Conservation (phyloP, 2,329 filamentous ascomycete genomes). For the Coniella vitis region DNA sequence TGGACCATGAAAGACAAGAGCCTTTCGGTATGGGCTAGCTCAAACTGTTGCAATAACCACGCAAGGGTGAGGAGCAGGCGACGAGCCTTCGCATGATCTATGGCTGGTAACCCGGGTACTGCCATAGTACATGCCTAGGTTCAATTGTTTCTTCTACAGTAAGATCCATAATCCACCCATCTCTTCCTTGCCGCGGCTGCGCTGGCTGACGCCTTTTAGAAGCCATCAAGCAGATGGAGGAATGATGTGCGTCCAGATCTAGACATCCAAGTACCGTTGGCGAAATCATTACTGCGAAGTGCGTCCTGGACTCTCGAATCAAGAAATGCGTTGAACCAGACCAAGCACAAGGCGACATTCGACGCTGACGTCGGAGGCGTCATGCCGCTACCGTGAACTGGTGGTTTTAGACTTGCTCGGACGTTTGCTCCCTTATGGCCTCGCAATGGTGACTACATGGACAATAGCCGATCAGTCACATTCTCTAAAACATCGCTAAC, state of each 20-base stretch:
- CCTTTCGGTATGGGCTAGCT: too few species aligned
- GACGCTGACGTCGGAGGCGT: conserved; percentile 1
- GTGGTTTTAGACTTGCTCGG: not conserved
- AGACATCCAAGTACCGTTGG: not conserved
- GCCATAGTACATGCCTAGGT: not conserved
- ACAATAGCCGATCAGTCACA: too few species aligned
- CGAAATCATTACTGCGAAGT: not conserved
- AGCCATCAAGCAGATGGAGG: not conserved
- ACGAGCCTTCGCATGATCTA: too few species aligned
- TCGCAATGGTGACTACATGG: not conserved
- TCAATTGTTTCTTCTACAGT: not conserved
- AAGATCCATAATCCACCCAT: not conserved
- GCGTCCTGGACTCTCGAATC: not conserved
- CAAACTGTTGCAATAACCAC: too few species aligned
- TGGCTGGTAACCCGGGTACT: not conserved
- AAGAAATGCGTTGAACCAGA: not conserved
- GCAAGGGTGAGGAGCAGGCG: too few species aligned
- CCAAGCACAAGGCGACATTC: not conserved
- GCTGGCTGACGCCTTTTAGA: not conserved
- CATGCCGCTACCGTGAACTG: not conserved
- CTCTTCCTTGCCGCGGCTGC: not conserved
- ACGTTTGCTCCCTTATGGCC: not conserved
- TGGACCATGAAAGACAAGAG: too few species aligned
- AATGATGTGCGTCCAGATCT: not conserved
- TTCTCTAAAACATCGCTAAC: too few species aligned